phyloP scores from a whole-genome alignment of 2,329 filamentous ascomycete genomes.

The Colletotrichum cereale region DNA sequence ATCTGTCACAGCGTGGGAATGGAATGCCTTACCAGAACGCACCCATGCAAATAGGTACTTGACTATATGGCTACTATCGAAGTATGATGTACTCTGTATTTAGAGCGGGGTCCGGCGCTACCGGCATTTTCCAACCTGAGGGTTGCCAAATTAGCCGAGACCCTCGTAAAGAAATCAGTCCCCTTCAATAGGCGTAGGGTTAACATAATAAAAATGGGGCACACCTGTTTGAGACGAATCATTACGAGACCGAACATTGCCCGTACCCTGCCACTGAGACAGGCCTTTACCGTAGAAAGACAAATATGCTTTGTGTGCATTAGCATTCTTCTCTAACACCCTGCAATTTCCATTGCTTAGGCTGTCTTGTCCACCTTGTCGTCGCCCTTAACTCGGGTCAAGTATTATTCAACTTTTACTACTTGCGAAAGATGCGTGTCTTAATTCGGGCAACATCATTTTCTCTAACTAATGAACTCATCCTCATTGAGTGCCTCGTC shows the following conservation, averaged over 20 bases:
- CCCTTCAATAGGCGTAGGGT: slow-evolving; percentile 28
- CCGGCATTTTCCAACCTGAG: background rate
- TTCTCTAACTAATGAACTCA: background rate
- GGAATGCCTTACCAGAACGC: slow-evolving; percentile 1
- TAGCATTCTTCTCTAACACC: background rate
- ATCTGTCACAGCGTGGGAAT: background rate
- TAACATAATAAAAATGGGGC: slow-evolving; percentile 19
- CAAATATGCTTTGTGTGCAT: slow-evolving; percentile 10
- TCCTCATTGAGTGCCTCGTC: background rate
- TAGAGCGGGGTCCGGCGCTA: background rate
- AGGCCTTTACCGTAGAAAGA: background rate
- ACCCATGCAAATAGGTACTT: slow-evolving; percentile 6
- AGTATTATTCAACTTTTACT: background rate
- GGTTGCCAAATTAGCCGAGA: slow-evolving; percentile 5
- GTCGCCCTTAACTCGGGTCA: background rate
- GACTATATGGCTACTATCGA: slow-evolving; percentile 1
- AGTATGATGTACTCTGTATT: background rate
- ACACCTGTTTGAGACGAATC: background rate
- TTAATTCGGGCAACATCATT: background rate
- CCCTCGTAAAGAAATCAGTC: slow-evolving; percentile 18
- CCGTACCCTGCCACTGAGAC: slow-evolving; percentile 18
- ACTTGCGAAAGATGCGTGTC: background rate
- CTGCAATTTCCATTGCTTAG: background rate
- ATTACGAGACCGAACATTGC: slow-evolving; percentile 27
- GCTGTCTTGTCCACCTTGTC: background rate